Evolutionary conservation across 805 yeast genomes (phyloP), one percentile per base, ranked within the genome.

Genomic region (Metschnikowia peoriensis): DNA sequence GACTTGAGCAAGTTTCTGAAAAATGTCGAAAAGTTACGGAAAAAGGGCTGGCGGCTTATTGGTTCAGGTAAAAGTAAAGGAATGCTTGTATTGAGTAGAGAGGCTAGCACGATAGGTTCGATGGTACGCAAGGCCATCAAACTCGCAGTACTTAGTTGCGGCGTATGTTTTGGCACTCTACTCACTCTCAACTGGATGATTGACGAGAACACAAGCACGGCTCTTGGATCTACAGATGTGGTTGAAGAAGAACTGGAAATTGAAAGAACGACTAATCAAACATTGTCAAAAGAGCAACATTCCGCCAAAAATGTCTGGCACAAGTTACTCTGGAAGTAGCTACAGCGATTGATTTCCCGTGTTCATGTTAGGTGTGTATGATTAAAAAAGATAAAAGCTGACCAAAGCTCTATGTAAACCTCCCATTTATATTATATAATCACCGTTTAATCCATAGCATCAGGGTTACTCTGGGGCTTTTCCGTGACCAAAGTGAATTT

Each of bases 21-120:
- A 16, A 53, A 60, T 7, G 66, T 84, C 8, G 72, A 70, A 45
- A 72, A 66, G 53, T 67, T 83, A 41, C 79, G 81, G 49, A 66
- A 63, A 27, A 63, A 66, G 22, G 73, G 73, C 11, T 85, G 86
- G 87, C 72, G 67, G 50, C 70, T 84, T n/a, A 68, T 82, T 35
- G 88, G 84, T 4, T 76, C 81, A 28, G 79, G 80, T 9, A 49
- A 47, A 28, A 29, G 54, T 6, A 52, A 56, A 15, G 53, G 47
- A 27, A 55, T 57, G 57, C 45, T 60, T 34, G 60, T 60, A 3
- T 59, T 60, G 46, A 51, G 56, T 46, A 48, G 57, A 6, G 32
- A 29, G 11, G 40, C 32, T 15, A 41, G 29, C 6, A 32, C 35
- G 15, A 39, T 48, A 38, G 28, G 37, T 34, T 34, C 45, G 22